Conservation (phyloP, 1,139 yeast species). For the Nakaseomyces bracarensis region DNA sequence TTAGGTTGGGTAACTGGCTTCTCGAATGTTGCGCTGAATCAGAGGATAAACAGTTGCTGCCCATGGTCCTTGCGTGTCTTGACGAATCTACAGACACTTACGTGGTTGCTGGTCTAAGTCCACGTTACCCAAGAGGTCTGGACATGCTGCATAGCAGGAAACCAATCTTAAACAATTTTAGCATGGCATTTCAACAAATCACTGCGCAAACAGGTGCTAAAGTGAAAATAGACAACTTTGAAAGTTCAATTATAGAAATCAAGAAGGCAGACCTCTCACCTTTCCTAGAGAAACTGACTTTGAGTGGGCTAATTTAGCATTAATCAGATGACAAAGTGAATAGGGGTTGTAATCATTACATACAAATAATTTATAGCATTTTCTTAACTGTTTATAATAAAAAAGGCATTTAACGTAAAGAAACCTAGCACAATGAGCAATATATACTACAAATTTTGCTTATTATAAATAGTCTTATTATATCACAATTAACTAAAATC, state of each 20-base stretch:
- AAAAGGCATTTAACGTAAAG: no score
- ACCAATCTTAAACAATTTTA: constrained; percentile 61
- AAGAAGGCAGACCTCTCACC: constrained; percentile 81
- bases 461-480: no score
- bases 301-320: constrained; percentile 38
- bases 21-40: constrained; percentile 82
- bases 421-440: no score
- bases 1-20: constrained; percentile 84
- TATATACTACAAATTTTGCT: no score
- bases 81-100: constrained; percentile 71
- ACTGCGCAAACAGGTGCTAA: constrained; percentile 79
- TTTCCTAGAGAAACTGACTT: constrained; percentile 68
- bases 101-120: constrained; percentile 84
- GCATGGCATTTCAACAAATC: constrained; percentile 82
- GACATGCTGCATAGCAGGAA: constrained; percentile 37
- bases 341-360: no score
- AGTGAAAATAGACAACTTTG: constrained; percentile 87
- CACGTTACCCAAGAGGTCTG: constrained; percentile 63
- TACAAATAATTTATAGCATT: no score
- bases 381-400: no score
- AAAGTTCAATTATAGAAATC: constrained; percentile 86
- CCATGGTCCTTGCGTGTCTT: constrained; percentile 81
- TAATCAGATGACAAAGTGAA: no score
- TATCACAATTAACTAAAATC: no score
- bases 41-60: constrained; percentile 57